Evolutionary conservation across 495 filamentous ascomycete genomes (phyloP).

Genomic region (Talaromyces thailandensis): DNA sequence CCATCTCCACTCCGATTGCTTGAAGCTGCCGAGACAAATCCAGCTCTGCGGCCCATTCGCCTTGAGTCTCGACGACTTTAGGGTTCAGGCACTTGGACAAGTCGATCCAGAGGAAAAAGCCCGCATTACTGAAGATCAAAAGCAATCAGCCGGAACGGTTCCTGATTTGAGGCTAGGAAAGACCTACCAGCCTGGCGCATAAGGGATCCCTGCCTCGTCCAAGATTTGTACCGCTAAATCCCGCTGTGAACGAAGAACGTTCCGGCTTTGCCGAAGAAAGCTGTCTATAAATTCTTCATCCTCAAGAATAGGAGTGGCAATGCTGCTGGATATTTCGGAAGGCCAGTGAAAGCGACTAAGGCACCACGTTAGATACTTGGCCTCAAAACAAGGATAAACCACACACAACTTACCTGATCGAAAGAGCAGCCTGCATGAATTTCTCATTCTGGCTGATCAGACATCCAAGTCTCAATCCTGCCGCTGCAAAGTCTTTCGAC

Average conservation of each 20-base stretch:
- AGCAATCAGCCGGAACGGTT: neutral
- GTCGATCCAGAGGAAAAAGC: slow-evolving; percentile 44
- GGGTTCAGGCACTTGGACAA: slow-evolving; percentile 15
- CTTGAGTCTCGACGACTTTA: neutral
- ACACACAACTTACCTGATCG: slow-evolving; percentile 13
- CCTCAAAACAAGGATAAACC: neutral
- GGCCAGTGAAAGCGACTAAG: slow-evolving; percentile 27
- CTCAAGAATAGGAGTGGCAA: slow-evolving; percentile 29
- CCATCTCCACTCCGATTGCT: neutral
- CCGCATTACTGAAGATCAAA: slow-evolving; percentile 31
- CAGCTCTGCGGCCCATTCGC: neutral
- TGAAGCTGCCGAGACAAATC: neutral
- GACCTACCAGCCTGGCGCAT: slow-evolving; percentile 21
- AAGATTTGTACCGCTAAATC: slow-evolving; percentile 16
- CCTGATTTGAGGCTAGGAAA: neutral
- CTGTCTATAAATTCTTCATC: slow-evolving; percentile 20
- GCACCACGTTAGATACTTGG: neutral
- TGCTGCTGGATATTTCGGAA: slow-evolving; percentile 22
- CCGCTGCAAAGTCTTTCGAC: slow-evolving; percentile 42
- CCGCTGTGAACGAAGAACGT: slow-evolving; percentile 19
- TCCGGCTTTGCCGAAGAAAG: slow-evolving; percentile 18
- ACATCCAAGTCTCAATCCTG: slow-evolving; percentile 46
- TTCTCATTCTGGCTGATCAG: slow-evolving; percentile 36
- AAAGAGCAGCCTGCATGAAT: slow-evolving; percentile 21
- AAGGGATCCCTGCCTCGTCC: slow-evolving; percentile 21